Conservation (phyloP, 1,139 yeast genomes). For the Scheffersomyces lignicola region DNA sequence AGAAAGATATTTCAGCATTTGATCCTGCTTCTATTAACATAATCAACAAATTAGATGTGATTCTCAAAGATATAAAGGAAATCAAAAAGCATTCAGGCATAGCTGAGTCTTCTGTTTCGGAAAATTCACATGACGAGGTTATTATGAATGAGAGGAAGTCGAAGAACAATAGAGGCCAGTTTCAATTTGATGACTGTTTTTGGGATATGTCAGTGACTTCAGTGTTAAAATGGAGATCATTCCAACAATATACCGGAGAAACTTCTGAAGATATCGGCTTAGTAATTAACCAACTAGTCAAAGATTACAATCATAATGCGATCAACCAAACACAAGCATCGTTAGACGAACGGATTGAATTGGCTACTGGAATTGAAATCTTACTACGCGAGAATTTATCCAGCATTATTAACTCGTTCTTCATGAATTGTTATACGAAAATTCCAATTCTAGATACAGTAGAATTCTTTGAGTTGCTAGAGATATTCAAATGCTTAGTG, state of each 20-base stretch:
- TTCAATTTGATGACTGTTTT: conserved; percentile 18
- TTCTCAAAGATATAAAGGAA: conserved; percentile 27
- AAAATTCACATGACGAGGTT: too few relatives aligned
- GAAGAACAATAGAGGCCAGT: conserved; percentile 1
- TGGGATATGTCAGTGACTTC: conserved; percentile 48
- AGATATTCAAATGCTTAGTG: conserved; percentile 25
- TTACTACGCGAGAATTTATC: conserved; percentile 22
- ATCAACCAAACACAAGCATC: conserved; percentile 5
- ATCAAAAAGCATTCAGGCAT: conserved; percentile 13
- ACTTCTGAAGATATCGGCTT: conserved; percentile 14
- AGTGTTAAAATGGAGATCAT: conserved; percentile 35
- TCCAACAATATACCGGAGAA: conserved; percentile 18
- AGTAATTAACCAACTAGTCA: conserved; percentile 16
- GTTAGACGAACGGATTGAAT: conserved; percentile 17
- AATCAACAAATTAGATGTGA: conserved; percentile 29
- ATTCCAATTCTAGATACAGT: conserved; percentile 35
- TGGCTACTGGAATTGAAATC: conserved; percentile 19
- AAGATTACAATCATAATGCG: conserved; percentile 16
- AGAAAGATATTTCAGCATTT: conserved; percentile 22
- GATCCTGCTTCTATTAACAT: conserved; percentile 30
- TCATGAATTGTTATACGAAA: conserved; percentile 36
- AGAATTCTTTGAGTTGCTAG: conserved; percentile 31
- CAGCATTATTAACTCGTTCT: conserved; percentile 29
- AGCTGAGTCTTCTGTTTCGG: conserved; percentile 1
- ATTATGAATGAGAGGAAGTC: neutral